These are phyloP conservation scores for Trifolium pratense DNA, from an alignment of 306 rosid species.

Conservation along the genomic window DNA sequence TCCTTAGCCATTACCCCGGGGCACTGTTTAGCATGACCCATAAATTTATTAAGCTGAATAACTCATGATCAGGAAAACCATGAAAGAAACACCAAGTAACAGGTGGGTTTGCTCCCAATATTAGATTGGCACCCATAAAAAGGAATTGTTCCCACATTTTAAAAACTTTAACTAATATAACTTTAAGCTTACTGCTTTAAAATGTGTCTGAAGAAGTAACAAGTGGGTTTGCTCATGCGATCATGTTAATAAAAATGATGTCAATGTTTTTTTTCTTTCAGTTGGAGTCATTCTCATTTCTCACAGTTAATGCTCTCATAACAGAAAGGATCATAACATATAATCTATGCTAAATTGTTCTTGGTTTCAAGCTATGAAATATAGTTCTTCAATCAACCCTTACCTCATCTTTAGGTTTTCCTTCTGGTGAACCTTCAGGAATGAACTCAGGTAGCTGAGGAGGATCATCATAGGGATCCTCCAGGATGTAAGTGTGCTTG, in stretches of 20 bases:
- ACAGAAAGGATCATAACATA: slow-evolving; percentile 27
- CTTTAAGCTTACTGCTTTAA: slow-evolving; percentile 10
- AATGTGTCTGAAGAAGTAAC: slow-evolving; percentile 14
- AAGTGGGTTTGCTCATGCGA: slow-evolving; percentile 3
- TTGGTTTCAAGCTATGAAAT: slow-evolving; percentile 37
- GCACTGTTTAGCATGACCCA: no score
- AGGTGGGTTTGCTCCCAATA: background rate
- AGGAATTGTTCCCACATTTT: background rate
- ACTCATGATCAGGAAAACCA: slow-evolving; percentile 28
- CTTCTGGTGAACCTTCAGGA: slow-evolving; percentile 90
- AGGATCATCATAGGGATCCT: slow-evolving; percentile 97
- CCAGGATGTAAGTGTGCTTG: slow-evolving; percentile 86
- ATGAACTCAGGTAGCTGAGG: slow-evolving; percentile 72
- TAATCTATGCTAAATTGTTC: background rate
- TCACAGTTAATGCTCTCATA: slow-evolving; percentile 18
- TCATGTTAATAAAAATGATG: slow-evolving; percentile 9
- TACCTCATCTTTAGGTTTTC: slow-evolving; percentile 94
- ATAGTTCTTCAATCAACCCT: slow-evolving; percentile 23
- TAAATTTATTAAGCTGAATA: slow-evolving; percentile 22
- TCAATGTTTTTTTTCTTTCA: background rate
- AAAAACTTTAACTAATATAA: slow-evolving; percentile 15
- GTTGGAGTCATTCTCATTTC: slow-evolving; percentile 10
- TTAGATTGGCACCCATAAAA: background rate
- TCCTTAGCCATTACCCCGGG: no score
- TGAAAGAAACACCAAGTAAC: slow-evolving; percentile 14